phyloP scores from a whole-genome alignment of 108 stramenopile species.

The Schizochytrium sp. region DNA sequence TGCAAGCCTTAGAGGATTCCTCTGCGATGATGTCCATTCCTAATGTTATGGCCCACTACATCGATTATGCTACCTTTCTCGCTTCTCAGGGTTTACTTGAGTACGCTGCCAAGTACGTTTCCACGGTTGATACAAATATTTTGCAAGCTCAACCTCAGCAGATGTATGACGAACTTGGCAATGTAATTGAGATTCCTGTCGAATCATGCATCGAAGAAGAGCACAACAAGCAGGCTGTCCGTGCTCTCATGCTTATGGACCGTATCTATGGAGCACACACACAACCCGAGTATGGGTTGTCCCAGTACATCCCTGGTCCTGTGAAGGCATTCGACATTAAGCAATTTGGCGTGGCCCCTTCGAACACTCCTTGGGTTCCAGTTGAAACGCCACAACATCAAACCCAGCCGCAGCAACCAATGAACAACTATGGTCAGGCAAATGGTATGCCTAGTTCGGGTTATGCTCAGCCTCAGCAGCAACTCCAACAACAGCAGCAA shows the following conservation, averaged over 20 bases:
- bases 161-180: slow-evolving; percentile 76
- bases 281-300: slow-evolving; percentile 62
- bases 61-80: slow-evolving; percentile 85
- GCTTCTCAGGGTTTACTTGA: slow-evolving; percentile 90
- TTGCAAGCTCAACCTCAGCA: not conserved
- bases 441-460: not conserved
- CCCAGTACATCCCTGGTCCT: slow-evolving; percentile 71
- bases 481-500: slow-evolving; percentile 68
- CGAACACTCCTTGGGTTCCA: not conserved
- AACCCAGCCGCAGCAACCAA: slow-evolving; percentile 70
- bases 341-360: not conserved
- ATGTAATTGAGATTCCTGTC: slow-evolving; percentile 81
- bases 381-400: not conserved
- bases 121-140: not conserved
- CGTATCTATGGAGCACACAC: slow-evolving; percentile 73
- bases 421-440: slow-evolving; percentile 58
- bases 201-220: slow-evolving; percentile 79
- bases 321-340: slow-evolving; percentile 39
- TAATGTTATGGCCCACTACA: slow-evolving; percentile 82
- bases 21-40: slow-evolving; percentile 71
- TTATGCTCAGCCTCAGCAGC: slow-evolving; percentile 61
- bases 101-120: slow-evolving; percentile 85
- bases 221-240: slow-evolving; percentile 78
- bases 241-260: slow-evolving; percentile 82
- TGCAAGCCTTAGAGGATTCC: slow-evolving; percentile 78